A percentile compares a stretch with the other conserved stretches of the same genome.
Conservation (phyloP, 257 asterid species). For the Sherardia arvensis region DNA sequence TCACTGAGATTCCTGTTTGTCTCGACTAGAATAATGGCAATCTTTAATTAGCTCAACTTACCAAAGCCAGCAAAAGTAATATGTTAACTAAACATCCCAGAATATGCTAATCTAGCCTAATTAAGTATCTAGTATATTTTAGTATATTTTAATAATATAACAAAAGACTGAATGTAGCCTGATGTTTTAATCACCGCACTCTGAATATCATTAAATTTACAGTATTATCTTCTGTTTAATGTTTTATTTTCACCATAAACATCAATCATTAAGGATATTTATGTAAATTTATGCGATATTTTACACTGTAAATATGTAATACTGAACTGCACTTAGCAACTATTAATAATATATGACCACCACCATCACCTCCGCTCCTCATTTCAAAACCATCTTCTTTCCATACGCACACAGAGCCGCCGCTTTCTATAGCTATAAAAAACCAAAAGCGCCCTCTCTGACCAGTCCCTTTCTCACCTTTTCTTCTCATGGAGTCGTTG, state of each 20-base stretch:
- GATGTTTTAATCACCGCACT: too few species aligned
- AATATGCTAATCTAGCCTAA: neutral
- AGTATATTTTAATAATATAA: too few species aligned
- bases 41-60: neutral
- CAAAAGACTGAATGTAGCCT: too few species aligned
- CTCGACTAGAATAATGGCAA: neutral
- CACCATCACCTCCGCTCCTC: neutral
- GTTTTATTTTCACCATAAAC: too few species aligned
- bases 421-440: neutral
- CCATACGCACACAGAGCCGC: neutral
- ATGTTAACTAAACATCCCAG: neutral
- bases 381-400: neutral
- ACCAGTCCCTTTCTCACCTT: neutral
- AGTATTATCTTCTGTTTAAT: too few species aligned
- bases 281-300: too few species aligned
- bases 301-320: too few species aligned
- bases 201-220: too few species aligned
- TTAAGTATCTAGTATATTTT: neutral
- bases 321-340: too few species aligned
- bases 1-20: neutral
- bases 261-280: too few species aligned
- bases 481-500: conserved; percentile 27
- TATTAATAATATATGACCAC: neutral
- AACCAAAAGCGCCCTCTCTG: neutral
- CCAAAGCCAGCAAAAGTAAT: neutral